A percentile compares a stretch with the other conserved stretches of the same genome.
phyloP scores from a whole-genome alignment of 495 filamentous ascomycete genomes.

The Podospora appendiculata region DNA sequence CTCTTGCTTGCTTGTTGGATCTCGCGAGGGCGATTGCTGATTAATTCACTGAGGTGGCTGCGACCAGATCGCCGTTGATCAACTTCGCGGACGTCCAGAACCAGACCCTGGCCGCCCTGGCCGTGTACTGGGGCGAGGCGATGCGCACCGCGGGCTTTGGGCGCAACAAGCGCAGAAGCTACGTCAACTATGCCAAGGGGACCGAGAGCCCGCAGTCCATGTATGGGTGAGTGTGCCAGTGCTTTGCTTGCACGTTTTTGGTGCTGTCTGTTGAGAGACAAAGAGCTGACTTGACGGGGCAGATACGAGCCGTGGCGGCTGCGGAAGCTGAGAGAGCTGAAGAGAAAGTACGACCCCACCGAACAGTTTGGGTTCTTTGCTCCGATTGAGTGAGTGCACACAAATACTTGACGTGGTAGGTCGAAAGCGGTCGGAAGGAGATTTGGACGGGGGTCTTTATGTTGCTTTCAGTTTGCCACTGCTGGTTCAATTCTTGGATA shows the following conservation, averaged over 20 bases:
- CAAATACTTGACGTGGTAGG: background rate
- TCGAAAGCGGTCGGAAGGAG: no score
- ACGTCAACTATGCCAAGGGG: constrained; percentile 44
- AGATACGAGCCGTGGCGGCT: constrained; percentile 42
- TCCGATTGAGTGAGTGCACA: constrained; percentile 23
- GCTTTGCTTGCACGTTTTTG: background rate
- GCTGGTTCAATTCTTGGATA: no score
- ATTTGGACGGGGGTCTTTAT: no score
- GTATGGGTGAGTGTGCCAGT: constrained; percentile 34
- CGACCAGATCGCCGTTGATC: no score
- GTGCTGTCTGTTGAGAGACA: background rate
- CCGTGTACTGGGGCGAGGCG: background rate
- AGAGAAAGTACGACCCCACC: constrained; percentile 48
- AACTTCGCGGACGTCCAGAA: background rate
- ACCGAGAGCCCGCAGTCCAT: constrained; percentile 29
- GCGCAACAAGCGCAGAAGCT: constrained; percentile 9
- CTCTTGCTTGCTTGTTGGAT: background rate
- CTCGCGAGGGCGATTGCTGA: no score
- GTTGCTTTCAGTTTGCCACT: no score
- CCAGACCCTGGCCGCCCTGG: background rate
- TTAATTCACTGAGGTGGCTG: no score
- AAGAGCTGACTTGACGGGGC: background rate
- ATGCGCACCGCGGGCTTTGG: constrained; percentile 1
- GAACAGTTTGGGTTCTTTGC: constrained; percentile 43
- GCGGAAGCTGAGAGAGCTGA: constrained; percentile 34